A percentile compares a stretch with the other conserved stretches of the same genome.
Conservation (phyloP, 805 yeast species). For the Henningerozyma blattae region DNA sequence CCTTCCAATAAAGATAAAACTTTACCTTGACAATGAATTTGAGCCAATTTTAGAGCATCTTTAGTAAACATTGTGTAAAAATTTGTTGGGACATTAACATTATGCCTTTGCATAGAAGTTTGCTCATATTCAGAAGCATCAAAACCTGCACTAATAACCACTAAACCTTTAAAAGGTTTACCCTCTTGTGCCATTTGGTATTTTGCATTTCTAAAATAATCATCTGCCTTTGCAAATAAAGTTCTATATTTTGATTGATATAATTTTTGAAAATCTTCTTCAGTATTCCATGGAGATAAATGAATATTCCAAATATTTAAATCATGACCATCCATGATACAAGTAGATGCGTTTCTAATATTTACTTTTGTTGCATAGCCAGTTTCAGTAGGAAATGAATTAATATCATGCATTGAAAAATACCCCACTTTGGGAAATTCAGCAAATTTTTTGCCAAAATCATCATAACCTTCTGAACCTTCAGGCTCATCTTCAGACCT, state of each 20-base stretch:
- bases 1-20: slow-evolving; percentile 68
- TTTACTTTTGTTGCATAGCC: slow-evolving; percentile 66
- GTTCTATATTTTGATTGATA: slow-evolving; percentile 51
- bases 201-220: slow-evolving; percentile 42
- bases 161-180: slow-evolving; percentile 40
- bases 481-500: slow-evolving; percentile 22
- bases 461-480: slow-evolving; percentile 27
- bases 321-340: slow-evolving; percentile 64
- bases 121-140: slow-evolving; percentile 80
- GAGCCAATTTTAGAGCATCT: slow-evolving; percentile 61
- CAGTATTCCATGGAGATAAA: slow-evolving; percentile 49
- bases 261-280: slow-evolving; percentile 51
- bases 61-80: slow-evolving; percentile 62
- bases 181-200: slow-evolving; percentile 29
- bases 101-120: slow-evolving; percentile 77
- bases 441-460: slow-evolving; percentile 32
- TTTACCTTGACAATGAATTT: slow-evolving; percentile 47
- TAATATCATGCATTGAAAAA: slow-evolving; percentile 74
- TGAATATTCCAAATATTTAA: slow-evolving; percentile 78
- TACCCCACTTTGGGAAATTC: slow-evolving; percentile 58
- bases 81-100: slow-evolving; percentile 69
- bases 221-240: slow-evolving; percentile 53
- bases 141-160: slow-evolving; percentile 77
- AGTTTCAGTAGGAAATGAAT: slow-evolving; percentile 73
- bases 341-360: slow-evolving; percentile 65